Evolutionary conservation across 345 rosid species (phyloP), one percentile per base, ranked within the genome.

Genomic region (Arabidopsis suecica): DNA sequence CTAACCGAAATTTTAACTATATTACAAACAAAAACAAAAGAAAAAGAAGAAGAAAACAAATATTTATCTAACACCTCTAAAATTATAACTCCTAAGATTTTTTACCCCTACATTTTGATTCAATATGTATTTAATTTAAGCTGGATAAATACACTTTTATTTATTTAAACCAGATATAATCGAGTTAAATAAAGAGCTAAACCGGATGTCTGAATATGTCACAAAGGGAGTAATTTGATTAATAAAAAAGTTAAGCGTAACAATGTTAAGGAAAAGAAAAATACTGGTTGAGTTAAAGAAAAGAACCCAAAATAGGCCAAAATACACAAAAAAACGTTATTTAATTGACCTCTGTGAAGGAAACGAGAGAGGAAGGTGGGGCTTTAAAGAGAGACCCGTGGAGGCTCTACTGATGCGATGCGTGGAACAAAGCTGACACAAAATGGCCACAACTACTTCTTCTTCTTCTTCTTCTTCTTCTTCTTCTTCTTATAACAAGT

Each of bases 401-500:
- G 87, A 80, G 65, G 85, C 74, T 55, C 25, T 68, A 71, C 22
- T 55, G 41, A 68, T 42, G 84, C 81, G 91, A 79, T 80, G 86
- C 87, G 89, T 83, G 87, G 79, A 76, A 81, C 73, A 37, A 55
- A 74, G 84, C 74, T 82, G 88, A 85, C 84, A 66, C 61, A 72
- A 69, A 78, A 78, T 76, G 84, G 80, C 82, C 73, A 34, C 82
- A 57, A 53, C 69, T 30, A 2, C 76, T 5, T 44, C 73, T 50
- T 48, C 71, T 30, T 25, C 41, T 9, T 65, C 71, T 14, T 49
- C 32, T 65, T 41, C 25, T 54, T 23, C 71, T 30, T 25, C 41
- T 9, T 65, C 71, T 14, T 49, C 32, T 65, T 41, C 25, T 54
- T 23, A 23, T 23, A 23, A 25, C 20, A 13, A 28, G 32, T 3